phyloP scores from a whole-genome alignment of 2,329 filamentous ascomycete genomes.

The Cladosporium cucumerinum region DNA sequence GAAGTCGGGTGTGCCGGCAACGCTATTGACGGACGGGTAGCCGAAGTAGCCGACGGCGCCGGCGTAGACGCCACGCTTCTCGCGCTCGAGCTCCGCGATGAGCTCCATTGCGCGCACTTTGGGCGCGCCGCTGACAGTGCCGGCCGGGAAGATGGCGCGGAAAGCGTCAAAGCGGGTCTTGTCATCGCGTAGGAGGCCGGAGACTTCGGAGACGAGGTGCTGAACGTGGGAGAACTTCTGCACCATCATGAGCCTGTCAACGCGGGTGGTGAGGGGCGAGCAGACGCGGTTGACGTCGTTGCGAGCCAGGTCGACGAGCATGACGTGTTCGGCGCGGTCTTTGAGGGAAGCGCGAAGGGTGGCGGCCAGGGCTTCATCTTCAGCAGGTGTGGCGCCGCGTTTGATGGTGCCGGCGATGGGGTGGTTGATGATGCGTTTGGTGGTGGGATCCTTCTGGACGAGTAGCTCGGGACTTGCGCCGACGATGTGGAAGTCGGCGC shows the following conservation, averaged over 20 bases:
- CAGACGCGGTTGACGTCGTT: conserved; percentile 97
- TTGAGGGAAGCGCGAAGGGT: conserved; percentile 79
- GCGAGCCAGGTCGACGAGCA: conserved; percentile 92
- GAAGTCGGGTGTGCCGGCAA: conserved; percentile 49
- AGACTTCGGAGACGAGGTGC: conserved; percentile 94
- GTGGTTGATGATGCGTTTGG: conserved; percentile 86
- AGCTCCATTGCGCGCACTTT: conserved; percentile 97
- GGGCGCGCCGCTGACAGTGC: conserved; percentile 90
- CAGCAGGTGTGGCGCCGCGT: conserved; percentile 73
- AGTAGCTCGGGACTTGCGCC: conserved; percentile 93
- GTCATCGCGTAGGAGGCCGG: conserved; percentile 75
- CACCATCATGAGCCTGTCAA: conserved; percentile 91
- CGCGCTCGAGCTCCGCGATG: conserved; percentile 87
- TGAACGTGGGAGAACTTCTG: conserved; percentile 96
- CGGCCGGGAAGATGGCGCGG: conserved; percentile 89
- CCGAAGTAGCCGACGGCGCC: conserved; percentile 97
- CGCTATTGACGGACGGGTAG: conserved; percentile 66
- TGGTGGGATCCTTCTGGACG: conserved; percentile 71
- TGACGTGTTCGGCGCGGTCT: conserved; percentile 92
- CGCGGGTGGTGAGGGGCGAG: conserved; percentile 82
- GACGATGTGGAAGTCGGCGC: conserved; percentile 87
- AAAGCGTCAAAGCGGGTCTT: conserved; percentile 95
- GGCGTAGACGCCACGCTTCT: conserved; percentile 94
- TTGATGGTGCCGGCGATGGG: conserved; percentile 95
- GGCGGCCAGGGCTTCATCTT: conserved; percentile 75